phyloP scores from a whole-genome alignment of 2,329 filamentous ascomycete species.

The Tolypocladium amazonense region DNA sequence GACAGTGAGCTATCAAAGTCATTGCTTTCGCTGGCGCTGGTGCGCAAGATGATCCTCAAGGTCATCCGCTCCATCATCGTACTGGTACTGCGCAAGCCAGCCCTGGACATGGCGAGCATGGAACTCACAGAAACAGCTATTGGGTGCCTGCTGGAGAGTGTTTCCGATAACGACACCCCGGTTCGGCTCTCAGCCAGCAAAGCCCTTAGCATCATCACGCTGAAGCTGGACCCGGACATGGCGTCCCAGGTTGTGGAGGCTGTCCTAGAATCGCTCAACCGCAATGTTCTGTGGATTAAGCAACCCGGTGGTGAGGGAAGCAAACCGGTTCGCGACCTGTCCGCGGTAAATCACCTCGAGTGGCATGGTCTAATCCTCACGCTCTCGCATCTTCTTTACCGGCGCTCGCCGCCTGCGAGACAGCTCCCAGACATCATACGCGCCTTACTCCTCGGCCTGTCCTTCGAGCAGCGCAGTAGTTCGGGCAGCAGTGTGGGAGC shows the following conservation, averaged over 20 bases:
- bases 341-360: constrained; percentile 66
- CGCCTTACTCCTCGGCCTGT: constrained; percentile 66
- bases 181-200: constrained; percentile 89
- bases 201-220: constrained; percentile 74
- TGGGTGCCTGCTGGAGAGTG: constrained; percentile 64
- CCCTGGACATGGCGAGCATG: constrained; percentile 28
- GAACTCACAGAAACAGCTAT: constrained; percentile 70
- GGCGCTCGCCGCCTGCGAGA: constrained; percentile 62
- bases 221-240: constrained; percentile 72
- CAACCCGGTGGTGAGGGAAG: constrained; percentile 21
- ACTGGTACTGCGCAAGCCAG: constrained; percentile 47
- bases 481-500: constrained; percentile 79
- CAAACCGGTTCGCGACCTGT: constrained; percentile 46
- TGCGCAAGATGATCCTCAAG: constrained; percentile 75
- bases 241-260: constrained; percentile 80
- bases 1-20: constrained; percentile 36
- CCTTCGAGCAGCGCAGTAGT: constrained; percentile 79
- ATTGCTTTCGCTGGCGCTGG: constrained; percentile 64
- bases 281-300: constrained; percentile 44
- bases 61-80: constrained; percentile 66
- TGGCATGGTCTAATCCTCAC: constrained; percentile 94
- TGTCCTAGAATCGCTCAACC: constrained; percentile 59
- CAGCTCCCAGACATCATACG: constrained; percentile 66
- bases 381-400: constrained; percentile 75
- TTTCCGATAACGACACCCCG: constrained; percentile 83